Percentiles rank a stretch among this genome's conserved stretches.
Evolutionary conservation across 2,329 filamentous ascomycete species (phyloP).

Genomic region (Colletotrichum nymphaeae): DNA sequence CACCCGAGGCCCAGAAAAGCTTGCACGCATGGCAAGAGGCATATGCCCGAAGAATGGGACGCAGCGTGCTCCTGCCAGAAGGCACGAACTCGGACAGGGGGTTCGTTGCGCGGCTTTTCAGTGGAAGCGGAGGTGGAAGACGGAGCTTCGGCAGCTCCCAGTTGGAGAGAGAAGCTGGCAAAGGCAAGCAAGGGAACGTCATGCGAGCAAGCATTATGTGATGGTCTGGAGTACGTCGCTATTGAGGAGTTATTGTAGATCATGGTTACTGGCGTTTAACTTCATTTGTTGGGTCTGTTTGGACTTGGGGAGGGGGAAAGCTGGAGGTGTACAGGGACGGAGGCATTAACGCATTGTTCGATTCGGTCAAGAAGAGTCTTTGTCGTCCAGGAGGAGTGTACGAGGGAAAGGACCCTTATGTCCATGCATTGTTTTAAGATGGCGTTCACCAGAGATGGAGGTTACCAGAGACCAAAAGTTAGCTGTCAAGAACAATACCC

Average conservation of each 20-base stretch:
- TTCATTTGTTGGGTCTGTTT: not conserved
- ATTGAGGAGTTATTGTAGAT: not conserved
- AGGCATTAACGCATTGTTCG: constrained; percentile 1
- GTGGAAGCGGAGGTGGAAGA: constrained; percentile 29
- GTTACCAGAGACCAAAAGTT: constrained; percentile 28
- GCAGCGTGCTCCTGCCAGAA: constrained; percentile 53
- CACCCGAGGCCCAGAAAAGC: constrained; percentile 58
- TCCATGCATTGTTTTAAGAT: constrained; percentile 6
- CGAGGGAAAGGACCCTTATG: not conserved
- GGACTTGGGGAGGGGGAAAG: not conserved
- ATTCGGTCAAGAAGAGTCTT: not conserved
- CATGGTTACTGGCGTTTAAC: constrained; percentile 12
- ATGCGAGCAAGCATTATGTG: not conserved
- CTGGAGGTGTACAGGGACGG: not conserved
- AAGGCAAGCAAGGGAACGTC: constrained; percentile 33
- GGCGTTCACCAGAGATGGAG: not conserved
- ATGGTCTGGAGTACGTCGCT: not conserved
- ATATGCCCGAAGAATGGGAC: constrained; percentile 56
- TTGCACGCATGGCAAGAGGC: constrained; percentile 60
- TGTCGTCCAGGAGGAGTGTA: constrained; percentile 2
- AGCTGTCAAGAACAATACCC: constrained; percentile 26
- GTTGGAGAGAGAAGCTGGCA: constrained; percentile 26
- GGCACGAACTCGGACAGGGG: constrained; percentile 42
- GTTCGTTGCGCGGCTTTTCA: constrained; percentile 27
- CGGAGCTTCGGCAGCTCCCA: constrained; percentile 1